Conservation (phyloP, 352 stramenopile species). For the Poterioochromonas sp. region DNA sequence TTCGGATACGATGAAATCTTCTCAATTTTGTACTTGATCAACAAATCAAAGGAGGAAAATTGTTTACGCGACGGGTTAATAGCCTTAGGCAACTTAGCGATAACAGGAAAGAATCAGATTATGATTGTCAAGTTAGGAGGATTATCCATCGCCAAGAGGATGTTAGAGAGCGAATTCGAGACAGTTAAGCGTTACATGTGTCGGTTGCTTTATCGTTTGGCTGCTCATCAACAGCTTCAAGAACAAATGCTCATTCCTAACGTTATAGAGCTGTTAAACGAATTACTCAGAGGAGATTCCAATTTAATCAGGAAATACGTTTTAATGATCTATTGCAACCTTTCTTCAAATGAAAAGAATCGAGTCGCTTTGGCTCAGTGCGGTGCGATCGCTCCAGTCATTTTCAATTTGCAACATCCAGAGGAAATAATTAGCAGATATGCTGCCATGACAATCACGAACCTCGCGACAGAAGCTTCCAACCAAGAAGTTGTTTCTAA, state of each 20-base stretch:
- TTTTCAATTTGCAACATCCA: slow-evolving; percentile 50
- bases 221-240: slow-evolving; percentile 71
- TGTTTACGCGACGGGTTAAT: slow-evolving; percentile 79
- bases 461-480: slow-evolving; percentile 74
- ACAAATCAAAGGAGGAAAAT: slow-evolving; percentile 59
- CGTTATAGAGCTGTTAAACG: slow-evolving; percentile 61
- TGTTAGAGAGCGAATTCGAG: slow-evolving; percentile 60
- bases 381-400: slow-evolving; percentile 45
- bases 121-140: slow-evolving; percentile 73
- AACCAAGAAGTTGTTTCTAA: slow-evolving; percentile 65
- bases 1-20: slow-evolving; percentile 67
- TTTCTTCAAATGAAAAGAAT: slow-evolving; percentile 60
- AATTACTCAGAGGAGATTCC: slow-evolving; percentile 44
- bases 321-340: slow-evolving; percentile 71
- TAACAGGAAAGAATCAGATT: slow-evolving; percentile 73
- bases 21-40: slow-evolving; percentile 60
- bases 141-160: slow-evolving; percentile 61
- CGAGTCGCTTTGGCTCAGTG: slow-evolving; percentile 45
- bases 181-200: slow-evolving; percentile 66
- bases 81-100: slow-evolving; percentile 81
- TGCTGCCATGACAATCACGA: slow-evolving; percentile 84
- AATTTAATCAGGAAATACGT: slow-evolving; percentile 53
- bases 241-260: slow-evolving; percentile 67
- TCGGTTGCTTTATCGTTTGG: slow-evolving; percentile 74
- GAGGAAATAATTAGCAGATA: slow-evolving; percentile 64